Evolutionary conservation across 257 asterid species (phyloP), one percentile per base, ranked within the genome.

Genomic region (Penstemon newberryi): DNA sequence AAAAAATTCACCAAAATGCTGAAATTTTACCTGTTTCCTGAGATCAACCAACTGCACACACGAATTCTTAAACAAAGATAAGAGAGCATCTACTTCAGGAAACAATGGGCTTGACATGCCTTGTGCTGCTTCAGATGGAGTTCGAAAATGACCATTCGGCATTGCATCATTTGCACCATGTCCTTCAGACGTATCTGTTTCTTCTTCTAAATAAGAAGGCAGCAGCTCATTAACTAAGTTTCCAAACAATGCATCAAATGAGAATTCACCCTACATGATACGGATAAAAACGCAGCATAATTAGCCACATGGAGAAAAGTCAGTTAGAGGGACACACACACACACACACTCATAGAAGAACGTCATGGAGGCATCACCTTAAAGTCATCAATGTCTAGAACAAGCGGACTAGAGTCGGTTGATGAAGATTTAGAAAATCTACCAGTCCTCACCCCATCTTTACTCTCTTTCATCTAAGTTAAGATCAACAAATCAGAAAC

Each of bases 191-290:
- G 87, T 57, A 45, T 87, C 96, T 15, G 75, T 69, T 44, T 89
- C 96, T 38, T 87, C 96, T 73, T 86, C 96, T 46, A 82, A 81
- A 82, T 86, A 94, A 72, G 96, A 83, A 71, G 99, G 97, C 70
- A 94, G 89, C 75, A 89, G 77, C 84, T 89, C 89, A 66, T 83
- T 87, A 36, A 94, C 99, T 81, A 94, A 87, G 82, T 85, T 81
- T 49, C 97, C 98, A 55, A 89, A 94, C 80, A 94, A 79, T 25
- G 95, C 96, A 77, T 91, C 99, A 63, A 94, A 94, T 11, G 97
- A 94, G 70, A 94, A 91, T 73, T 87, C 91, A 72, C 99, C 99
- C 99, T 91, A 79, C 77, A 72, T 69, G 51, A 46, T 47, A 75
- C 49, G 40, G 13, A 60, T 33, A 72, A 74, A 69, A 51, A 70